These are phyloP conservation scores for Paramyrothecium sp. DNA, from an alignment of 2,329 filamentous ascomycete species.

Conservation along the genomic window DNA sequence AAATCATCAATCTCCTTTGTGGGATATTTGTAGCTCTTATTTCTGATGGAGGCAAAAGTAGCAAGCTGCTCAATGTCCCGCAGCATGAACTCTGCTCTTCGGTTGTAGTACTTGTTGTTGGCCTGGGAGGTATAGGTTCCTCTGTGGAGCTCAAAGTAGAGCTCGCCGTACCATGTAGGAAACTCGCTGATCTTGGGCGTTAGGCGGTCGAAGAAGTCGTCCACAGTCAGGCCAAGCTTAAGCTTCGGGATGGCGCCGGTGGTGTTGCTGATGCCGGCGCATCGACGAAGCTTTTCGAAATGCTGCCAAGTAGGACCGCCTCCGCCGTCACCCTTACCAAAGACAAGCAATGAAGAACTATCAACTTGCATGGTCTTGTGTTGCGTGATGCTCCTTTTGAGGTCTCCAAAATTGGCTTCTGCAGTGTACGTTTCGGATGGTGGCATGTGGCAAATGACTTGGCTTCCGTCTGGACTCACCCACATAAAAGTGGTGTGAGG, in stretches of 20 bases:
- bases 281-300: slow-evolving; percentile 89
- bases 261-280: slow-evolving; percentile 87
- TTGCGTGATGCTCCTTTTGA: slow-evolving; percentile 82
- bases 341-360: slow-evolving; percentile 84
- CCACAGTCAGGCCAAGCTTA: slow-evolving; percentile 85
- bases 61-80: slow-evolving; percentile 86
- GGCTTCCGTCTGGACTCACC: slow-evolving; percentile 92
- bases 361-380: slow-evolving; percentile 97
- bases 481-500: slow-evolving; percentile 99
- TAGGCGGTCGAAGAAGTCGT: slow-evolving; percentile 88
- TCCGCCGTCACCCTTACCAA: slow-evolving; percentile 94
- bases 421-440: slow-evolving; percentile 95
- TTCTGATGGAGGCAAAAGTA: slow-evolving; percentile 76
- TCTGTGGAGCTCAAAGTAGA: slow-evolving; percentile 96
- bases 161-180: slow-evolving; percentile 95
- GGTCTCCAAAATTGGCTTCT: slow-evolving; percentile 90
- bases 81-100: slow-evolving; percentile 79
- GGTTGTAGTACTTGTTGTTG: slow-evolving; percentile 95
- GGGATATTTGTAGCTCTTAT: slow-evolving; percentile 79
- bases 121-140: slow-evolving; percentile 97
- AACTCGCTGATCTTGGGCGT: slow-evolving; percentile 77
- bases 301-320: slow-evolving; percentile 93
- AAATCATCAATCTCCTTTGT: slow-evolving; percentile 92
- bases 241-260: slow-evolving; percentile 77
- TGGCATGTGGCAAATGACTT: slow-evolving; percentile 97